Evolutionary conservation across 2,329 filamentous ascomycete genomes (phyloP), one percentile per base, ranked within the genome.

Genomic region (Fusarium sp.): DNA sequence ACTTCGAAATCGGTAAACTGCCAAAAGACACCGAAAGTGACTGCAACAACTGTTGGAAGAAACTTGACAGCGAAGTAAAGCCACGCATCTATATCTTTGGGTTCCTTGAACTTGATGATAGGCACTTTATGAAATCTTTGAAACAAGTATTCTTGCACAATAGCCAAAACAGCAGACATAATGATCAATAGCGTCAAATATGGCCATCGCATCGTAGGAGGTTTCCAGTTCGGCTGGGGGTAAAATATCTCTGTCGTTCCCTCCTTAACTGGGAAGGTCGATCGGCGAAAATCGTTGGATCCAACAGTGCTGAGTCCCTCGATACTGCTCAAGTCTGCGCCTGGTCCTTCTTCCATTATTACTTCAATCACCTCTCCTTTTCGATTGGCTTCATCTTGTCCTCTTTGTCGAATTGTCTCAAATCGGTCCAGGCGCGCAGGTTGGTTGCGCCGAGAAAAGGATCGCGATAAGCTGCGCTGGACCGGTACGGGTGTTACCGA

Each of bases 1-100:
- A 91, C 88, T 71, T 91, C 89, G 63, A 90, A 89, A 77, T 91
- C 89, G 40, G 86, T 88, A 15, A 90, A 83, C 77, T 91, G 89
- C 89, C 89, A 91, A 42, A 91, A 76, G 16, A 91, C 87, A 49
- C 89, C 89, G 74, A 87, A 91, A 0, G 84, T 80, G 44, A 91
- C 89, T 30, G 88, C 86, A 6, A 89, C 81, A 4, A 91, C 79
- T 0, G 88, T 91, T 3, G 89, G 89, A 12, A 86, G 77, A 74
- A 91, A 91, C 77, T 90, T 90, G 80, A 91, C 83, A 25, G 84
- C 82, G 72, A 91, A 90, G 76, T 90, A 91, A 5, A 84, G 74
- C 25, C 80, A 80, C 1, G 85, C 79, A 1, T 82, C 78, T 20
- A 92, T 82, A 6, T 89, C 81, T 6, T 79, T 75, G 0, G 89